These are phyloP conservation scores for Rhodomyrtus tomentosa DNA, from an alignment of 345 rosid genomes.

Conservation along the genomic window DNA sequence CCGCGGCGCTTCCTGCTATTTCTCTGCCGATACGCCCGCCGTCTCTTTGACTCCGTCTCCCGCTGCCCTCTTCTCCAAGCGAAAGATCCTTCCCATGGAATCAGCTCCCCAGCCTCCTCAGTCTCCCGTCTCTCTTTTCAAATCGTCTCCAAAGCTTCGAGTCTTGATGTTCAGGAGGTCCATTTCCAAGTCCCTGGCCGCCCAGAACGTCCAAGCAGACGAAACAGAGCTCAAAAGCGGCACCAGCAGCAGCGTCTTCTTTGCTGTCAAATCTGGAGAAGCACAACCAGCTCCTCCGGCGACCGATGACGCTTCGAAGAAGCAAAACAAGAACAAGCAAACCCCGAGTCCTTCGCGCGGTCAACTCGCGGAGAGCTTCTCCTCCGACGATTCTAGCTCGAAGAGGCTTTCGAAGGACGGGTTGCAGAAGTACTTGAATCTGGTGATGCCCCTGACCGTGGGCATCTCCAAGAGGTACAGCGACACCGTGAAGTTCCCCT, in stretches of 20 bases:
- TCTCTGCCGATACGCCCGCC: background rate
- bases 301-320: background rate
- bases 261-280: background rate
- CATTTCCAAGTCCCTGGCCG: background rate
- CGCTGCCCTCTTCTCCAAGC: background rate
- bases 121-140: conserved; percentile 1
- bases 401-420: conserved; percentile 7
- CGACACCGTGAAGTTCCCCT: conserved; percentile 9
- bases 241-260: background rate
- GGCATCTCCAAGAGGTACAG: conserved; percentile 24
- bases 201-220: background rate
- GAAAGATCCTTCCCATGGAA: conserved; percentile 1
- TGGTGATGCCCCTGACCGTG: conserved; percentile 9
- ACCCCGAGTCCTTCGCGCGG: background rate
- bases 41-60: background rate
- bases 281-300: background rate
- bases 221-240: background rate
- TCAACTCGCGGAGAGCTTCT: background rate
- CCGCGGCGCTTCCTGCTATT: background rate
- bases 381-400: background rate
- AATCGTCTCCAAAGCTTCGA: background rate
- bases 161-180: conserved; percentile 3
- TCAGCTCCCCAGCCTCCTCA: background rate
- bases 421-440: conserved; percentile 5
- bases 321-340: background rate